Evolutionary conservation across 768 basidiomycete species (phyloP), one percentile per base, ranked within the genome.

Genomic region (Xerocomellus chrysenteron): DNA sequence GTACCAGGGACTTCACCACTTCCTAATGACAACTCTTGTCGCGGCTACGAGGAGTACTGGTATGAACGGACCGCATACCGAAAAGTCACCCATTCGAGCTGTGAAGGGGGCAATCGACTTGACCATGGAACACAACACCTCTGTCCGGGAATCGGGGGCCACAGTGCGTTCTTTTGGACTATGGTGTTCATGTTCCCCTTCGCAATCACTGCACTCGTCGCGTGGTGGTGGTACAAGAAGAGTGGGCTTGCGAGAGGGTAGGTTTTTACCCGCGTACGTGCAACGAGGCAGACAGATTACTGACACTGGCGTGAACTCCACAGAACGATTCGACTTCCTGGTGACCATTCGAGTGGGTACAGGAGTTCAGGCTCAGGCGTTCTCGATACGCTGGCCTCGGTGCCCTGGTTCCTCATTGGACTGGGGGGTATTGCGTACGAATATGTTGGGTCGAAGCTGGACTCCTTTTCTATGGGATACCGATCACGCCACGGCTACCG

Each of bases 11-110:
- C 87, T 0, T 70, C 73, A 4, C 80, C 94, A 0, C 78, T 89
- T 12, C 70, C 81, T 0, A 61, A 76, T 28, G 91, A 94, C 39
- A 80, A 81, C 30, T 78, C 81, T 5, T 94, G 91, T 65, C 75
- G 73, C 21, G 72, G 73, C 51, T 81, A 77, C 19, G 85, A 85
- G 44, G 84, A 88, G 4, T 92, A 80, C 70, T 99, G 97, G 97
- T 98, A 94, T 68, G 94, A 93, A 50, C 86, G 94, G 28, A 98
- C 96, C 0, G 76, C 87, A 5, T 96, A 96, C 68, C 90, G 94
- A 49, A 87, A 92, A 73, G 91, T 98, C 47, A 90, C 90, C 1
- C 90, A 89, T 70, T 96, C 95, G 36, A 83, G 78, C 21, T 99
- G 97, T 69, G 83, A 86, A 51, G 94, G 85, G 6, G 96, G 95